phyloP scores from a whole-genome alignment of 208 protist genomes.

The Entamoeba moshkovskii region DNA sequence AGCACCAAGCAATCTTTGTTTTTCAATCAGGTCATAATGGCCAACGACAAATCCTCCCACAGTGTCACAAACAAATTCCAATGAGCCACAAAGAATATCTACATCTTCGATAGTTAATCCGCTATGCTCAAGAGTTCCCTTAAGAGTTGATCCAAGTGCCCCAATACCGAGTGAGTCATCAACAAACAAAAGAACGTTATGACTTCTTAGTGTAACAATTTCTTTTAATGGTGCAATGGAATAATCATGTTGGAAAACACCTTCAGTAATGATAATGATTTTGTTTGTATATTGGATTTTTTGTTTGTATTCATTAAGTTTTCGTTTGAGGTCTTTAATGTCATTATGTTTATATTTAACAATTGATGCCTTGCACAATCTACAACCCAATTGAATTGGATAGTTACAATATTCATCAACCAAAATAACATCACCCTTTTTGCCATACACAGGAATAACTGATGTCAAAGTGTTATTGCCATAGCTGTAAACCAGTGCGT shows the following conservation, averaged over 20 bases:
- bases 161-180: conserved; percentile 84
- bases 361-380: conserved; percentile 61
- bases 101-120: conserved; percentile 54
- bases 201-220: conserved; percentile 65
- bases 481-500: conserved; percentile 20
- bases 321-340: conserved; percentile 63
- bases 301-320: conserved; percentile 46
- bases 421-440: conserved; percentile 7
- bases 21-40: conserved; percentile 64
- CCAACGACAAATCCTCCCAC: conserved; percentile 77
- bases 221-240: conserved; percentile 54
- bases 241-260: conserved; percentile 69
- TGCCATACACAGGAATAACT: conserved; percentile 21
- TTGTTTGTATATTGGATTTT: conserved; percentile 28
- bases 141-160: conserved; percentile 68
- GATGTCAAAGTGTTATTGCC: conserved; percentile 16
- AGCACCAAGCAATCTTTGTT: conserved; percentile 65
- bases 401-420: conserved; percentile 60
- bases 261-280: conserved; percentile 77
- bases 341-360: conserved; percentile 77
- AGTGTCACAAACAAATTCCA: conserved; percentile 62
- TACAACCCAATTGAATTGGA: conserved; percentile 60
- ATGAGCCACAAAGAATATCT: conserved; percentile 35
- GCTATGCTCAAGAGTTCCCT: conserved; percentile 75
- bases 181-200: conserved; percentile 75